Percentiles rank a stretch among this genome's conserved stretches.
Evolutionary conservation across 495 filamentous ascomycete genomes (phyloP).

Genomic region (Pyronema domesticum): DNA sequence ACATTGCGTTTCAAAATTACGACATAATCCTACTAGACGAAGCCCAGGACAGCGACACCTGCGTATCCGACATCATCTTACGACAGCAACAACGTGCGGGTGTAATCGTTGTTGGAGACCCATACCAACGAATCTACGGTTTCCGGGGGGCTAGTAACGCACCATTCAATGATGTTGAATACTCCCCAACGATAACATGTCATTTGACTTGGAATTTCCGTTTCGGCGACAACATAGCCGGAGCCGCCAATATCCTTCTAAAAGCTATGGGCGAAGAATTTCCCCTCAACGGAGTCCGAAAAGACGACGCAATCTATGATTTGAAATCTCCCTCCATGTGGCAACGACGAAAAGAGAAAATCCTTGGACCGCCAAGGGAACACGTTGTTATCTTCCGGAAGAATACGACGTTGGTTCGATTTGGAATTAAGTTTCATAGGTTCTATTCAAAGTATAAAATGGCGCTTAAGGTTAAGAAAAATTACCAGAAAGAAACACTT

Average conservation of each 20-base stretch:
- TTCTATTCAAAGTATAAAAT: constrained; percentile 4
- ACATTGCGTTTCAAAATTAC: constrained; percentile 9
- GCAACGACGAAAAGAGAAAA: background rate
- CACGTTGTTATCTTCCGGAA: constrained; percentile 15
- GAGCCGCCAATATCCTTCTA: constrained; percentile 16
- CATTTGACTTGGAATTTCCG: constrained; percentile 18
- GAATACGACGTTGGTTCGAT: constrained; percentile 12
- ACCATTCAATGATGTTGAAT: constrained; percentile 8
- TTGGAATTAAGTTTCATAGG: constrained; percentile 9
- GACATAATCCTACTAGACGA: constrained; percentile 18
- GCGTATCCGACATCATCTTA: constrained; percentile 12
- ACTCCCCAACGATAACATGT: constrained; percentile 7
- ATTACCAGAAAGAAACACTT: constrained; percentile 7
- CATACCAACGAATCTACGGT: constrained; percentile 21
- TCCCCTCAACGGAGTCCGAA: constrained; percentile 12
- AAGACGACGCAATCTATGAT: constrained; percentile 1
- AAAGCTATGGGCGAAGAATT: constrained; percentile 9
- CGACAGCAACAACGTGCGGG: constrained; percentile 4
- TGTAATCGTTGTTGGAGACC: constrained; percentile 16
- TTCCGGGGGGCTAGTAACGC: constrained; percentile 14
- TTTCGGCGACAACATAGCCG: constrained; percentile 15
- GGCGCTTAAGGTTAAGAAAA: constrained; percentile 1
- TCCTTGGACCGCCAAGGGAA: background rate
- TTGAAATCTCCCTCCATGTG: background rate
- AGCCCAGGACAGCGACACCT: constrained; percentile 15